A percentile compares a stretch with the other conserved stretches of the same genome.
These are phyloP conservation scores for Venturia oleaginea DNA, from an alignment of 2,329 filamentous ascomycete species.

Conservation along the genomic window DNA sequence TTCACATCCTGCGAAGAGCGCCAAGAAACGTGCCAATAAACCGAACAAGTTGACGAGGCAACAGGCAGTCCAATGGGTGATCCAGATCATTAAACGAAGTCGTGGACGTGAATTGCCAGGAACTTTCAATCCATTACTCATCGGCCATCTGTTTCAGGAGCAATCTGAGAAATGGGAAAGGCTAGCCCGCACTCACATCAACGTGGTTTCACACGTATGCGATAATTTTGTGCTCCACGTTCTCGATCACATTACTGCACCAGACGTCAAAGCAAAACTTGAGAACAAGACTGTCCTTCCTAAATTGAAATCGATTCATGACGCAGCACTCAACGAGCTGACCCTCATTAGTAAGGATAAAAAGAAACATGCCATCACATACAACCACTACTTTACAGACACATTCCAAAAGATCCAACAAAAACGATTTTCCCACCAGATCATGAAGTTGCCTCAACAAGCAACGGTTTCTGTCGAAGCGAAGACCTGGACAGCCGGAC, in stretches of 20 bases:
- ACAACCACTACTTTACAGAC: slow-evolving; percentile 25
- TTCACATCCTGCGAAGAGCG: too few species aligned
- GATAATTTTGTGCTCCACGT: not conserved
- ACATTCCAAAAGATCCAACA: slow-evolving; percentile 26
- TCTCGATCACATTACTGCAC: not conserved
- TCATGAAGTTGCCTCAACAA: too few species aligned
- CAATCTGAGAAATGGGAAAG: slow-evolving; percentile 48
- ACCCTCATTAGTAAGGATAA: slow-evolving; percentile 17
- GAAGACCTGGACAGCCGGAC: too few species aligned
- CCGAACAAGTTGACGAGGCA: too few species aligned
- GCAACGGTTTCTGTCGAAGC: too few species aligned
- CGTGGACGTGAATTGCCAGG: slow-evolving; percentile 51
- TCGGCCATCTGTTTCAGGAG: slow-evolving; percentile 50
- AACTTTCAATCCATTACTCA: slow-evolving; percentile 50
- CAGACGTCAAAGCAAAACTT: not conserved
- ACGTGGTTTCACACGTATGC: slow-evolving; percentile 9
- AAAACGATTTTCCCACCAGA: too few species aligned
- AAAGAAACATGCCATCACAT: slow-evolving; percentile 26
- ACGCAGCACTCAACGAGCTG: slow-evolving; percentile 17
- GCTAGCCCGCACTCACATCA: slow-evolving; percentile 30
- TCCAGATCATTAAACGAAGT: too few species aligned
- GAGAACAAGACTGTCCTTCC: not conserved
- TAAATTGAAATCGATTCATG: not conserved
- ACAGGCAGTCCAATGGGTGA: too few species aligned
- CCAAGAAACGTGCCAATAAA: too few species aligned